These are phyloP conservation scores for Pneumocystis oryctolagi DNA, from an alignment of 1,139 yeast genomes.

Conservation along the genomic window DNA sequence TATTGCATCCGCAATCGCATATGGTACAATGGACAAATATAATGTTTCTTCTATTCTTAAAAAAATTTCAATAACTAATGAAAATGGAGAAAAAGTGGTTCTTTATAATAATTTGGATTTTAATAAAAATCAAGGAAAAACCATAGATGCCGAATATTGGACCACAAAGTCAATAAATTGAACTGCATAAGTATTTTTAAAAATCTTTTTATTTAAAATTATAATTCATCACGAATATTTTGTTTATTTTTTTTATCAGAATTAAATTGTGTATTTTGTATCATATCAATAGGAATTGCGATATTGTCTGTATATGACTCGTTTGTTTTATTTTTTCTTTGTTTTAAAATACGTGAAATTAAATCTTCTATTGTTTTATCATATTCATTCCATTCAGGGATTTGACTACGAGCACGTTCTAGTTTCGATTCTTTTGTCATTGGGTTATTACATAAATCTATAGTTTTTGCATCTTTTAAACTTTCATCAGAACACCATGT, in stretches of 20 bases:
- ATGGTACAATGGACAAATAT: not conserved
- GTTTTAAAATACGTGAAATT: slow-evolving; percentile 6
- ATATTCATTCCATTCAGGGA: slow-evolving; percentile 63
- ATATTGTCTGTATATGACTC: not conserved
- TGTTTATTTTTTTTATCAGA: not conserved
- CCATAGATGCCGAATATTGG: not conserved
- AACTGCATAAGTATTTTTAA: not conserved
- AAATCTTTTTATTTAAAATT: not conserved
- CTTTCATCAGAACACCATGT: slow-evolving; percentile 75
- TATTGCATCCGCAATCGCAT: not conserved
- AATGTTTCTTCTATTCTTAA: not conserved
- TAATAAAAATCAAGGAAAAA: not conserved
- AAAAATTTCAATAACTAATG: not conserved
- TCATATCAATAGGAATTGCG: not conserved
- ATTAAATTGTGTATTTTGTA: not conserved
- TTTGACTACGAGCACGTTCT: slow-evolving; percentile 55
- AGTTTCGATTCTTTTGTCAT: slow-evolving; percentile 62
- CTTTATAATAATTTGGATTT: not conserved
- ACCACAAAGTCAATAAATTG: not conserved
- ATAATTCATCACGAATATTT: not conserved
- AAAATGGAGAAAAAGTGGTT: not conserved
- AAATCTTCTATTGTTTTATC: slow-evolving; percentile 36
- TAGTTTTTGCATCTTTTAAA: slow-evolving; percentile 49
- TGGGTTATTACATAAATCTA: slow-evolving; percentile 75
- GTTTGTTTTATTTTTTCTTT: not conserved